These are phyloP conservation scores for Rhodotorula glutinis DNA, from an alignment of 1,284 basidiomycete genomes.

Conservation along the genomic window DNA sequence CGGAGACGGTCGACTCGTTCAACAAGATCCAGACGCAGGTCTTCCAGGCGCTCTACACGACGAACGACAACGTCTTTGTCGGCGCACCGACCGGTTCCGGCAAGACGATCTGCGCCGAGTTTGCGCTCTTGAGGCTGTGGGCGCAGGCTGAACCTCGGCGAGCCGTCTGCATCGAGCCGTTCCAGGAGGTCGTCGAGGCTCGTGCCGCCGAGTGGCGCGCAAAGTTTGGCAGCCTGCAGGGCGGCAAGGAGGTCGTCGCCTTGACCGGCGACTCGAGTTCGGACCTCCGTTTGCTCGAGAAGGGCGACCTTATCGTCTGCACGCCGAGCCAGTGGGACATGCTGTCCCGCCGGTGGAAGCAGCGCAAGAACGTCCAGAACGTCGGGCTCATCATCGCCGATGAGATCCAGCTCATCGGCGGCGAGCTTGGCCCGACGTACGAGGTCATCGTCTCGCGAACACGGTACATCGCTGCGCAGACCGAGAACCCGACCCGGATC, in stretches of 20 bases:
- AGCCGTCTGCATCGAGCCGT: slow-evolving; percentile 96
- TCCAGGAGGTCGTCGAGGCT: slow-evolving; percentile 92
- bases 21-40: slow-evolving; percentile 99
- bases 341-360: slow-evolving; percentile 91
- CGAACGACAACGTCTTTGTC: slow-evolving; percentile 93
- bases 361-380: slow-evolving; percentile 92
- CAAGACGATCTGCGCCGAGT: slow-evolving; percentile 96
- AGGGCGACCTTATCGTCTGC: slow-evolving; percentile 85
- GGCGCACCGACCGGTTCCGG: slow-evolving; percentile 95
- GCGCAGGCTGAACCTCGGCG: slow-evolving; percentile 73
- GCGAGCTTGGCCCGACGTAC: slow-evolving; percentile 88
- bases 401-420: slow-evolving; percentile 87
- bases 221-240: slow-evolving; percentile 78
- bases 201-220: slow-evolving; percentile 82
- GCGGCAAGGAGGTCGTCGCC: slow-evolving; percentile 86
- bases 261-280: slow-evolving; percentile 93
- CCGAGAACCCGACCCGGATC: slow-evolving; percentile 82
- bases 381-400: slow-evolving; percentile 92
- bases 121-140: slow-evolving; percentile 89
- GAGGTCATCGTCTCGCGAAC: slow-evolving; percentile 93
- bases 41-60: slow-evolving; percentile 94
- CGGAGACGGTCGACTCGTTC: slow-evolving; percentile 65
- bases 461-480: slow-evolving; percentile 93
- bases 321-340: slow-evolving; percentile 95
- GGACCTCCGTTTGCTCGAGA: slow-evolving; percentile 84